Base-by-base conservation (phyloP, 1,139 yeast species). In the Kluyveromyces sp. region DNA sequence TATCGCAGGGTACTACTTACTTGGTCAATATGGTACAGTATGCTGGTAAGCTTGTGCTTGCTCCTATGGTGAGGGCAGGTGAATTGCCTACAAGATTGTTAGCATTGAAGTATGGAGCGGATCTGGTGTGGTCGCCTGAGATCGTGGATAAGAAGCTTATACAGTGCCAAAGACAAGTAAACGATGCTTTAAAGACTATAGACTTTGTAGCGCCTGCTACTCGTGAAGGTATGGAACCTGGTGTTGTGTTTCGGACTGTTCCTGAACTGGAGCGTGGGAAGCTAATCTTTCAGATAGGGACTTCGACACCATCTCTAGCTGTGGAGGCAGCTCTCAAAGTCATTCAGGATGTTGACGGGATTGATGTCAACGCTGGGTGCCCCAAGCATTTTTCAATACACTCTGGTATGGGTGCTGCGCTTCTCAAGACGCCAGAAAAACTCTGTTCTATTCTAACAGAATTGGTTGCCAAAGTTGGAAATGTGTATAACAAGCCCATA, bases 321-420 rank as follows among this genome's bases (percentile, higher is more conserved):
- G 96, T 88, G 0, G 71, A 81, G 51, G 98, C 97, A 0, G 97
- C 96, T 0, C 69, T 74, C 47, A 72, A 81, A 42, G 86, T 92
- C 2, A 88, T 90, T 15, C 60, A 72, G 2, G 98, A 92, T 64
- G 97, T 92, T 1, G 89, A 81, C 51, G 97, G 95, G 6, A 84
- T 92, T 10, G 98, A 92, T 63, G 77, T 92, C 51, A 92, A 92
- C 64, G 88, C 96, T 37, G 98, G 98, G 3, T 92, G 98, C 67
- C 98, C 98, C 2, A 89, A 88, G 61, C 90, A 83, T 50, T 87
- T 86, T 58, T 81, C 89, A 1, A 75, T 88, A 3, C 97, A 89
- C 64, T 75, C 94, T 0, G 98, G 98, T 1, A 92, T 92, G 97
- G 98, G 98, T 4, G 96, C 97, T 3, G 97, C 96, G 0, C 70